Evolutionary conservation across 1,284 basidiomycete genomes (phyloP).

Genomic region (Cryptococcus sp.): DNA sequence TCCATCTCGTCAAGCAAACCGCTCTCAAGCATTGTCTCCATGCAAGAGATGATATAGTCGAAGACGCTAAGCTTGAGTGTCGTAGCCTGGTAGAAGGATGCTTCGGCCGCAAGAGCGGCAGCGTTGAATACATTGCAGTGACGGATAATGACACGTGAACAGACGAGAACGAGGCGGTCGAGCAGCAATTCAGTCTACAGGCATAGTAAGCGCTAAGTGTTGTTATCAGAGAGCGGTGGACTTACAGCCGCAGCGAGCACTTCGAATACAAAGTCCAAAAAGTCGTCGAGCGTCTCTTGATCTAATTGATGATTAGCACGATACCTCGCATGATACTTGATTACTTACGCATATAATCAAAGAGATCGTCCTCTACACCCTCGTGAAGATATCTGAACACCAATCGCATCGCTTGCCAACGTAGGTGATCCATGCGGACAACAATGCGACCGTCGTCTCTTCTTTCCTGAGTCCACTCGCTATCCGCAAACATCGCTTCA

Average conservation of each 20-base stretch:
- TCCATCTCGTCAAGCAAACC: slow-evolving; percentile 74
- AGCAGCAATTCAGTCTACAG: slow-evolving; percentile 81
- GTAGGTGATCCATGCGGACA: slow-evolving; percentile 72
- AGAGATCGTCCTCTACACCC: slow-evolving; percentile 71
- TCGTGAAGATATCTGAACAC: slow-evolving; percentile 79
- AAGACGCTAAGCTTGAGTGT: slow-evolving; percentile 74
- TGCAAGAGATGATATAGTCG: slow-evolving; percentile 76
- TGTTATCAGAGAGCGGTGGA: slow-evolving; percentile 10
- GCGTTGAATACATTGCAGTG: slow-evolving; percentile 76
- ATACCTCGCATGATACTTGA: neutral
- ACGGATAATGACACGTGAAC: slow-evolving; percentile 71
- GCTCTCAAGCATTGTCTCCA: slow-evolving; percentile 85
- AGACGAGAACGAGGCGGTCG: slow-evolving; percentile 79
- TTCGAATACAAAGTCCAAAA: slow-evolving; percentile 84
- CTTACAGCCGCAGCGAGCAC: slow-evolving; percentile 80
- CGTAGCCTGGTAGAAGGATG: slow-evolving; percentile 72
- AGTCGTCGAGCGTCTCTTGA: slow-evolving; percentile 69
- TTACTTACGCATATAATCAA: slow-evolving; percentile 67
- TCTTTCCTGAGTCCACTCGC: slow-evolving; percentile 72
- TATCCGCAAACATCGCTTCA: slow-evolving; percentile 77
- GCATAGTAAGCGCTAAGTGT: neutral
- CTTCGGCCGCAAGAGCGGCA: slow-evolving; percentile 78
- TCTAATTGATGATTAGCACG: slow-evolving; percentile 54
- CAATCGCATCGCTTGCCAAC: slow-evolving; percentile 72
- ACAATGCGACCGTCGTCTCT: slow-evolving; percentile 57